phyloP scores from a whole-genome alignment of 768 basidiomycete species.

The Pholiota microspora region DNA sequence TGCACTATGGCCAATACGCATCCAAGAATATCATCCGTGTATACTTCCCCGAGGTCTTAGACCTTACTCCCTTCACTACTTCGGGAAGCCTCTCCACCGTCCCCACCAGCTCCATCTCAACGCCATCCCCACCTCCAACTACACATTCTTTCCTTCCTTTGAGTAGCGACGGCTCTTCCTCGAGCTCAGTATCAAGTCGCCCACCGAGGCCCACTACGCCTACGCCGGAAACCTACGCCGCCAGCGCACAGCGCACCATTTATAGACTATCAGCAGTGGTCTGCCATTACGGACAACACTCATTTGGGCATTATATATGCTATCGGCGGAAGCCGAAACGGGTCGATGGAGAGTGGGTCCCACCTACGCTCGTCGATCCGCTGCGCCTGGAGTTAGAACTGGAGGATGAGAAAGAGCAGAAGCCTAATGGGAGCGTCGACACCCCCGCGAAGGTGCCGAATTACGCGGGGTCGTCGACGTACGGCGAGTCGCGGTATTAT shows the following conservation, averaged over 20 bases:
- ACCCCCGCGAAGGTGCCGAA: neutral
- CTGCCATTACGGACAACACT: constrained; percentile 91
- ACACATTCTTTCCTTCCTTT: constrained; percentile 1
- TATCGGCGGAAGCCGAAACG: constrained; percentile 80
- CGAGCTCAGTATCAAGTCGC: constrained; percentile 16
- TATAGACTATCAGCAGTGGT: constrained; percentile 87
- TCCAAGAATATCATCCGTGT: constrained; percentile 85
- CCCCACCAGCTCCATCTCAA: constrained; percentile 71
- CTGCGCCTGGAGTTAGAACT: constrained; percentile 22
- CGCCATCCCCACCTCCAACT: constrained; percentile 46
- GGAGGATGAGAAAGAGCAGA: constrained; percentile 19
- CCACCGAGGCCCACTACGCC: constrained; percentile 49
- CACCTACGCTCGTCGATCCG: constrained; percentile 32
- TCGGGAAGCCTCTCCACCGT: constrained; percentile 71
- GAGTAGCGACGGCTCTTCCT: constrained; percentile 1
- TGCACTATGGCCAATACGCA: constrained; percentile 73
- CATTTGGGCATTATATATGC: constrained; percentile 93
- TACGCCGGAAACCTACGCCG: constrained; percentile 49
- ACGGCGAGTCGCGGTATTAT: constrained; percentile 39
- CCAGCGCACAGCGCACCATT: constrained; percentile 51
- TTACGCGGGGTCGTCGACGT: constrained; percentile 16
- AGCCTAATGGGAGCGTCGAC: constrained; percentile 4
- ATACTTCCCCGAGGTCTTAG: constrained; percentile 82
- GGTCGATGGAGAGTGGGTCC: constrained; percentile 36
- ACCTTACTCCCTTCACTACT: constrained; percentile 86